These are phyloP conservation scores for Lasiodiplodia theobromae DNA, from an alignment of 2,329 filamentous ascomycete species.

Conservation along the genomic window DNA sequence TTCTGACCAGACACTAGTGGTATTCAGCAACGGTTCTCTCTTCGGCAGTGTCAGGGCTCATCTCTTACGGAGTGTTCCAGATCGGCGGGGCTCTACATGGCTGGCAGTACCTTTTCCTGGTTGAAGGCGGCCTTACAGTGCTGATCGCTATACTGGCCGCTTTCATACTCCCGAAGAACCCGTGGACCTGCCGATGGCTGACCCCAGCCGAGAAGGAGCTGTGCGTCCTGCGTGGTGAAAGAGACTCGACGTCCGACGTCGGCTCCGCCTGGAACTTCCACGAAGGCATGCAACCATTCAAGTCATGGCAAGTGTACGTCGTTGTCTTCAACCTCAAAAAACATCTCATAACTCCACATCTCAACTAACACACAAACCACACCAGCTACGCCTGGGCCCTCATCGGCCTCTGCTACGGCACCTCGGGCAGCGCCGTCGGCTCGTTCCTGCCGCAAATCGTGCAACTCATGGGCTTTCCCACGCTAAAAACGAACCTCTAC, in stretches of 20 bases:
- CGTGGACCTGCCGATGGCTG: slow-evolving; percentile 50
- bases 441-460: slow-evolving; percentile 30
- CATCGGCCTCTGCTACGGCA: slow-evolving; percentile 28
- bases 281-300: slow-evolving; percentile 25
- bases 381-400: slow-evolving; percentile 23
- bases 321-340: too few relatives aligned
- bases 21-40: slow-evolving; percentile 24
- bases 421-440: slow-evolving; percentile 21
- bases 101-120: slow-evolving; percentile 57
- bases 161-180: slow-evolving; percentile 49
- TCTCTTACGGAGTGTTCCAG: slow-evolving; percentile 50
- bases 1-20: slow-evolving; percentile 5
- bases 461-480: slow-evolving; percentile 12
- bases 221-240: neutral
- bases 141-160: slow-evolving; percentile 48
- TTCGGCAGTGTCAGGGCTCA: slow-evolving; percentile 23
- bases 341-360: too few relatives aligned
- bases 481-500: slow-evolving; percentile 28
- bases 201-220: slow-evolving; percentile 39
- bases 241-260: slow-evolving; percentile 23
- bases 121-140: slow-evolving; percentile 53
- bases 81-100: slow-evolving; percentile 44
- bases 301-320: slow-evolving; percentile 18
- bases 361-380: neutral
- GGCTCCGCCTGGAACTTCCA: slow-evolving; percentile 14